Evolutionary conservation across 148 eudicot genomes (phyloP), one percentile per base, ranked within the genome.

Genomic region (Dysphania ambrosioides): DNA sequence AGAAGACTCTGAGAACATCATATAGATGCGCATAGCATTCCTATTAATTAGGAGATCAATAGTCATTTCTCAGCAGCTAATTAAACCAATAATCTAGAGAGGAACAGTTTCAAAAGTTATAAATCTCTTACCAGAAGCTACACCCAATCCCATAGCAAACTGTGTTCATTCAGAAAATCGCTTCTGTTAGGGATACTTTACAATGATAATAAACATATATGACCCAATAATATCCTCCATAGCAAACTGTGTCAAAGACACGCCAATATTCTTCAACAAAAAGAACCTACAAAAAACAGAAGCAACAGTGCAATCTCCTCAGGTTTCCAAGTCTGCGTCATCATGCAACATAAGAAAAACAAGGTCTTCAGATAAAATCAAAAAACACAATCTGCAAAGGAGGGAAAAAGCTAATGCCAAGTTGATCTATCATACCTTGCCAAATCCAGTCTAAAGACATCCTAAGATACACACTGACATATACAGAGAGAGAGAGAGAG

Each of bases 351-450:
- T 15, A 55, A 75, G 19, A 1, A 8, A 41, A n/a, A n/a, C n/a
- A n/a, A 1, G 55, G 53, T 29, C 15, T 35, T 75, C 72, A 76
- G 67, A 40, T 68, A 30, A 63, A 18, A 55, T 27, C 4, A 59
- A 19, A 38, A 13, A n/a, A 47, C 40, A 75, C 7, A 8, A 74
- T 1, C 40, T 21, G 30, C 30, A 58, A 57, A 56, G 7, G 27
- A n/a, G n/a, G n/a, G n/a, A n/a, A n/a, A n/a, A n/a, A n/a, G n/a
- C n/a, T n/a, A 36, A 57, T 31, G 9, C 10, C 32, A 18, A 31
- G 26, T 1, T 23, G 19, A 76, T 12, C 2, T 3, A 29, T 68
- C 66, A 29, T 58, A 76, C 73, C 78, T 4, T 9, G 49, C 41
- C 8, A 2, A 15, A 27, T 40, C 66, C 42, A 38, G 40, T 67